Base-by-base conservation (phyloP, 176 grass and related monocot species). In the Bothriochloa decipiens region DNA sequence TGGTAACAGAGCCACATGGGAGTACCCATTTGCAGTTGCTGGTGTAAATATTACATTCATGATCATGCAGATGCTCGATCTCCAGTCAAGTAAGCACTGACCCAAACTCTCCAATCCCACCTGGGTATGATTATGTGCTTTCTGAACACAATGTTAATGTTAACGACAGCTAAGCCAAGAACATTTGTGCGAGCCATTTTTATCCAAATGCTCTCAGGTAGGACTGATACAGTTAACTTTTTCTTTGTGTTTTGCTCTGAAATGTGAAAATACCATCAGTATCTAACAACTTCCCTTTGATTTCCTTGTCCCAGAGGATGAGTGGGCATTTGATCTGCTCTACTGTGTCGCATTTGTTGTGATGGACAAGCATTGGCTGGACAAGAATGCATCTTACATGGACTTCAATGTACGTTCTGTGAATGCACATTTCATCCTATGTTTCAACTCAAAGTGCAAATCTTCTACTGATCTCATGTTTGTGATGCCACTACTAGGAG, bases 1-100 rank as follows among this genome's bases (percentile, higher is more conserved):
- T 11, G 91, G 96, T 18, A 95, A 98, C 68, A 80, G 91, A 74
- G 87, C 89, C 65, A 81, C 87, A 40, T 98, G 93, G 96, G 96
- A 94, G 91, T 92, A 98, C 72, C 93, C 91, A 39, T 94, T 98
- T 94, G 96, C 96, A 39, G 93, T 95, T 71, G 96, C 91, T 36
- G 96, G 96, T 77, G 91, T 98, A 65, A 95, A 98, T 76, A 98
- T 95, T 68, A 95, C 89, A 81, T 98, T 98, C 74, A 98, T 98
- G 96, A 95, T 98, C 68, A 98, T 98, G 91, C 93, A 98, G 89
- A 98, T 98, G 96, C 81, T 98, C 15, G 93, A 98, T 87, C 91
- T 98, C 22, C 93, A 93, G 65, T 93, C 93, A 43, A 85, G 93
- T 95, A 93, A 89, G 86, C 78, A 49, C 20, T 72, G 10, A 61